Conservation (phyloP, 306 rosid species). For the Crotalaria pallida region DNA sequence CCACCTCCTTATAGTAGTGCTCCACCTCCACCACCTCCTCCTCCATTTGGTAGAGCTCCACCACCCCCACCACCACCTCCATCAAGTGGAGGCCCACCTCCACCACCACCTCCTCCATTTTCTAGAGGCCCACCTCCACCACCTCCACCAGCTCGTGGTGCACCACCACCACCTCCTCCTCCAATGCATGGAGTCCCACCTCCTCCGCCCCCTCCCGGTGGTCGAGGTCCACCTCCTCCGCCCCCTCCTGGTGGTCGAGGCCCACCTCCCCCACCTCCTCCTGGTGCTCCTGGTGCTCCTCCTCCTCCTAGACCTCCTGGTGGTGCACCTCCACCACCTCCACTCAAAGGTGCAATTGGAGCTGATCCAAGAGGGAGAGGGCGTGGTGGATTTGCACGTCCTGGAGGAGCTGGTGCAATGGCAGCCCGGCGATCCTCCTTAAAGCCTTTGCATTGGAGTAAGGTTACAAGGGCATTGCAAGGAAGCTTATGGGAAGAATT, state of each 20-base stretch:
- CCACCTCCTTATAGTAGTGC: constrained; percentile 28
- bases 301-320: constrained; percentile 62
- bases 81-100: constrained; percentile 1
- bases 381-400: constrained; percentile 81
- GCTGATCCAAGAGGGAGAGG: constrained; percentile 68
- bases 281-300: constrained; percentile 41
- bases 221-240: constrained; percentile 37
- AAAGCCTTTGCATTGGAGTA: constrained; percentile 96
- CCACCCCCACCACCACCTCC: constrained; percentile 33
- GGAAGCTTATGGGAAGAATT: constrained; percentile 99
- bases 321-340: constrained; percentile 70
- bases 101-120: constrained; percentile 7
- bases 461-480: constrained; percentile 84
- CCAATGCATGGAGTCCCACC: constrained; percentile 27
- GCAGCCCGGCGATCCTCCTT: constrained; percentile 68
- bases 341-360: constrained; percentile 54
- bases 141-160: constrained; percentile 5
- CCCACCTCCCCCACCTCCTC: constrained; percentile 55
- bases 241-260: constrained; percentile 38
- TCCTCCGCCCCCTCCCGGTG: constrained; percentile 24
- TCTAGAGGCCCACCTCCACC: background rate
- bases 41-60: constrained; percentile 7
- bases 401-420: constrained; percentile 40
- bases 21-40: constrained; percentile 26
- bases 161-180: constrained; percentile 22